phyloP scores from a whole-genome alignment of 2,329 filamentous ascomycete genomes.

The Aureobasidium namibiae region DNA sequence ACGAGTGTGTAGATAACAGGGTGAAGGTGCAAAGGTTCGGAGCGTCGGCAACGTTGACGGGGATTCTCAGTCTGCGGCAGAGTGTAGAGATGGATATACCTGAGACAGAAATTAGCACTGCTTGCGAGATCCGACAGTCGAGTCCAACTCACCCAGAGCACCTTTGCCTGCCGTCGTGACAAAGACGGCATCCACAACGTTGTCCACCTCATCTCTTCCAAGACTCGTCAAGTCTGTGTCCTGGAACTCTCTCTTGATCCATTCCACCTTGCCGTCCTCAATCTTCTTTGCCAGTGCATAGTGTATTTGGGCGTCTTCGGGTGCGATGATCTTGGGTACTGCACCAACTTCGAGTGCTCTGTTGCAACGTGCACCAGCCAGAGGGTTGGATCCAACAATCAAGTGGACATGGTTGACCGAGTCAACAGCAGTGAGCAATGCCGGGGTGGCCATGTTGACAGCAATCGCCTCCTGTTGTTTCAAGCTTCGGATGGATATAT shows the following conservation, averaged over 20 bases:
- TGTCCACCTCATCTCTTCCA: slow-evolving; percentile 69
- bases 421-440: slow-evolving; percentile 66
- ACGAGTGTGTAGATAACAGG: slow-evolving; percentile 77
- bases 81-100: slow-evolving; percentile 59
- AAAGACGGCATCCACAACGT: slow-evolving; percentile 85
- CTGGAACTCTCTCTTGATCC: slow-evolving; percentile 58
- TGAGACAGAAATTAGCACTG: not conserved
- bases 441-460: slow-evolving; percentile 26
- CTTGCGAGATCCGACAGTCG: no score
- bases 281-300: slow-evolving; percentile 56
- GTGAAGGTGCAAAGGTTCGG: slow-evolving; percentile 83
- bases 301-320: slow-evolving; percentile 49
- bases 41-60: slow-evolving; percentile 85
- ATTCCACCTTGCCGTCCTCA: slow-evolving; percentile 57
- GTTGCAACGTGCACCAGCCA: slow-evolving; percentile 75
- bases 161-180: slow-evolving; percentile 56
- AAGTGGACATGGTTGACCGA: slow-evolving; percentile 68
- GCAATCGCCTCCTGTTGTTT: slow-evolving; percentile 3
- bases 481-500: slow-evolving; percentile 6
- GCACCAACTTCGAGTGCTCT: slow-evolving; percentile 79
- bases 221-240: slow-evolving; percentile 65
- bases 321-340: slow-evolving; percentile 67
- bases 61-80: slow-evolving; percentile 74
- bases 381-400: slow-evolving; percentile 74
- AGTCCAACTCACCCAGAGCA: slow-evolving; percentile 25